Evolutionary conservation across 176 grass and related monocot species (phyloP), one percentile per base, ranked within the genome.

Genomic region (Oryza nivara): DNA sequence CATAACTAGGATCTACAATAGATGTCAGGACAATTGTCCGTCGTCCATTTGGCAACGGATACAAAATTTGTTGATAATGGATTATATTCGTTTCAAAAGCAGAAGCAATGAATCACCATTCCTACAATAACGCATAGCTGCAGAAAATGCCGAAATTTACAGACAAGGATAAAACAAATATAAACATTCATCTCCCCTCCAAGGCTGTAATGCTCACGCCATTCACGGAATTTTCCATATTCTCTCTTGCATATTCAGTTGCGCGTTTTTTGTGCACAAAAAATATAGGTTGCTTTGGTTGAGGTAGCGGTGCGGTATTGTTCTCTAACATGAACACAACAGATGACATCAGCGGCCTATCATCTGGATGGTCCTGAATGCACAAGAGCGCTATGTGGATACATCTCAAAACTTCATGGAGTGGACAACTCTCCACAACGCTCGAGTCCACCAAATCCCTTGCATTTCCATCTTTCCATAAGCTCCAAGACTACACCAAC

Each of bases 261-360:
- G 54, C 17, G 1, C 54, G 54, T 0, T 58, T 58, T 4, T 58
- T 58, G 19, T 58, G 54, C 54, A n/a, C 45, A 73, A 88, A 90
- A 80, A 74, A 92, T 34, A 75, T 25, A 1, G 77, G 76, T 17
- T 76, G 60, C 19, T 13, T 85, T 45, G 87, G 65, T n/a, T 23
- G 87, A 68, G 34, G 7, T 8, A 92, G 73, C 1, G 26, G 25
- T 11, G 64, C 68, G 19, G 65, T 80, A n/a, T 56, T 74, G 48
- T 65, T 92, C 47, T 83, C 74, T 25, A 92, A 66, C 90, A 94
- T 86, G 79, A 49, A 87, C 35, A 92, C 77, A 23, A 72, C 65
- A 23, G 60, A 76, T 67, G 89, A 87, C 82, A 94, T 94, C 1
- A 66, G 80, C 48, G 92, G 92, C 78, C 92, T 90, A 41, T 34